A percentile compares a stretch with the other conserved stretches of the same genome.
phyloP scores from a whole-genome alignment of 129 eudicot genomes.

The Heracleum sosnowskyi region DNA sequence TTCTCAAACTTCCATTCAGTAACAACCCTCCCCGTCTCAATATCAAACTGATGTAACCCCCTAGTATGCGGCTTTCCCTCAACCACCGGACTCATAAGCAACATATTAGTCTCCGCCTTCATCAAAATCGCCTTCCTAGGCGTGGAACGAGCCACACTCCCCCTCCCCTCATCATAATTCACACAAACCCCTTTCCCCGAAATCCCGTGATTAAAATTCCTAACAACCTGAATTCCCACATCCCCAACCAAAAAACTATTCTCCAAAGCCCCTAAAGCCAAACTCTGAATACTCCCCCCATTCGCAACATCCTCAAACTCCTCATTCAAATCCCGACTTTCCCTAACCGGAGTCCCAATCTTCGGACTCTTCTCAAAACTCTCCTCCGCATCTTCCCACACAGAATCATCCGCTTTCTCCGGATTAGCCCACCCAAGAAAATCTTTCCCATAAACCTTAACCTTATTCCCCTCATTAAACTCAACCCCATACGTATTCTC shows the following conservation, averaged over 20 bases:
- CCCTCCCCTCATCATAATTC: conserved; percentile 45
- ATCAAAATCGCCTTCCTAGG: conserved; percentile 87
- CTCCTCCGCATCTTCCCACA: conserved; percentile 96
- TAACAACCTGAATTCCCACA: conserved; percentile 88
- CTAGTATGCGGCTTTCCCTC: conserved; percentile 66
- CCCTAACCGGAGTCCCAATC: conserved; percentile 31
- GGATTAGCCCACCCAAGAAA: conserved; percentile 88
- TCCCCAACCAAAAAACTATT: conserved; percentile 85
- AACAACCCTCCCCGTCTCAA: conserved; percentile 80
- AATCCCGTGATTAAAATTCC: conserved; percentile 80
- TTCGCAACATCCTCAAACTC: conserved; percentile 78
- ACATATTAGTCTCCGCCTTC: conserved; percentile 93
- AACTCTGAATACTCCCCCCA: conserved; percentile 72
- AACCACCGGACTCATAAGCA: conserved; percentile 81
- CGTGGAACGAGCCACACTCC: conserved; percentile 34
- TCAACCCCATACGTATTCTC: conserved; percentile 71
- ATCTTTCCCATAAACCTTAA: conserved; percentile 86
- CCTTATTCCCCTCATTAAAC: conserved; percentile 52
- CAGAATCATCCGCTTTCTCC: conserved; percentile 76
- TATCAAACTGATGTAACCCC: conserved; percentile 91
- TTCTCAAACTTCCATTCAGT: conserved; percentile 95
- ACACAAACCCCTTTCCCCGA: conserved; percentile 92
- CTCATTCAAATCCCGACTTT: conserved; percentile 50
- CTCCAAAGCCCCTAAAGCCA: conserved; percentile 89
- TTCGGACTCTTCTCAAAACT: conserved; percentile 38